phyloP scores from a whole-genome alignment of 495 filamentous ascomycete species.

The Rostrohypoxylon terebratum region DNA sequence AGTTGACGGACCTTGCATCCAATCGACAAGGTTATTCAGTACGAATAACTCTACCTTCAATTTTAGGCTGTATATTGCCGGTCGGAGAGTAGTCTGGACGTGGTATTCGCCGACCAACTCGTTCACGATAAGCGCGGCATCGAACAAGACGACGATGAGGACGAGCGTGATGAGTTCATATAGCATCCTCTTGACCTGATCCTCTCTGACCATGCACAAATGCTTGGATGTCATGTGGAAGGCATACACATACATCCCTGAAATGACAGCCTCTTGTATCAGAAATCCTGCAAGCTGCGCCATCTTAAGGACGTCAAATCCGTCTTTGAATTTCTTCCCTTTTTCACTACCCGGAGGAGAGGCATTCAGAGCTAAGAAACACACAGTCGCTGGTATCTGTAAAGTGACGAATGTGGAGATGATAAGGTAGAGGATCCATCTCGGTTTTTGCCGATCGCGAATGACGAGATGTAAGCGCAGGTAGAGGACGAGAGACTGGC shows the following conservation, averaged over 20 bases:
- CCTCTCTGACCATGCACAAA: conserved; percentile 37
- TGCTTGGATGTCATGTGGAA: conserved; percentile 64
- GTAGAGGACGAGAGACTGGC: conserved; percentile 74
- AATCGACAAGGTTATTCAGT: conserved; percentile 63
- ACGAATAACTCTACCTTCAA: conserved; percentile 73
- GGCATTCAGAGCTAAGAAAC: conserved; percentile 64
- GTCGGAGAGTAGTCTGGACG: conserved; percentile 68
- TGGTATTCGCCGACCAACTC: conserved; percentile 66
- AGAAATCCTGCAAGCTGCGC: conserved; percentile 68
- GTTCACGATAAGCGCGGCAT: conserved; percentile 58
- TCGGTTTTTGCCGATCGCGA: conserved; percentile 60
- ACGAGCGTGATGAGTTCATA: conserved; percentile 64
- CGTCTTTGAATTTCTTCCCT: conserved; percentile 50
- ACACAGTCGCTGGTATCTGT: conserved; percentile 61
- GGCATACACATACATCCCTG: conserved; percentile 68
- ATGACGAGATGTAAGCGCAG: conserved; percentile 71
- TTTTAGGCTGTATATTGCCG: conserved; percentile 71
- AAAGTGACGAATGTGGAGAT: conserved; percentile 64
- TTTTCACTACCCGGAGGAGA: conserved; percentile 52
- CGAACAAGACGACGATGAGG: conserved; percentile 57
- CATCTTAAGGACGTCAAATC: conserved; percentile 68
- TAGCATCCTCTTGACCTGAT: conserved; percentile 10
- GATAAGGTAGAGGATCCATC: conserved; percentile 68
- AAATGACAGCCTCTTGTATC: conserved; percentile 68
- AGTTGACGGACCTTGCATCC: conserved; percentile 14